Evolutionary conservation across 192 early-diverging fungal genomes (phyloP), one percentile per base, ranked within the genome.

Genomic region (Coemansia sp.): DNA sequence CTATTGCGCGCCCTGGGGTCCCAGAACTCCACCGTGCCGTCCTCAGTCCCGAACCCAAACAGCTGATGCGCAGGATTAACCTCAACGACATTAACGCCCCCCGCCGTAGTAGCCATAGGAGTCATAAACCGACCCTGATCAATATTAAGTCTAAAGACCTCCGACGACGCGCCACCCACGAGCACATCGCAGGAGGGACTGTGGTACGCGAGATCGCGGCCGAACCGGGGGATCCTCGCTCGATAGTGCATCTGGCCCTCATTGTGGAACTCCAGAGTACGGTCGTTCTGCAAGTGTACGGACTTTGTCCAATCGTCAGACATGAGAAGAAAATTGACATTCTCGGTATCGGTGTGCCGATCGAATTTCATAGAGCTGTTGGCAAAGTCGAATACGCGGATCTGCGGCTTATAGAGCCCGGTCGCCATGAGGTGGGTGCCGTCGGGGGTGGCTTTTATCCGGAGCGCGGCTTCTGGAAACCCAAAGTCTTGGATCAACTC

Each of bases 291-390:
- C 77, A 99, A 73, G 43, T 93, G 89, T 28, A 97, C 94, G 4
- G 86, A 84, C 72, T 99, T 99, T 28, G 94, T 95, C 97, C 97
- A 99, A 79, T 99, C 97, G 66, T 99, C 94, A 3, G 94, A 95
- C 23, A 99, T 77, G 25, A 90, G 66, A 61, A 77, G 68, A 83
- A 94, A 94, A 47, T 91, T 84, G 16, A 99, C 86, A 70, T 95
- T 97, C 69, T 99, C 97, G 9, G 88, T 79, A 64, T 99, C 92
- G 1, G 93, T 93, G 75, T 97, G 93, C 42, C 97, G 88, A 68
- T 99, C 95, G 75, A 99, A 97, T 79, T 99, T 99, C 92, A 99
- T 95, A 14, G 95, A 88, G 82, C 96, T 85, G 66, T 99, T 90
- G 10, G 88, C 69, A 67, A 91, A 94, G 48, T 99, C 97, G 62